phyloP scores from a whole-genome alignment of 352 stramenopile genomes.

The Globisporangium parvum region DNA sequence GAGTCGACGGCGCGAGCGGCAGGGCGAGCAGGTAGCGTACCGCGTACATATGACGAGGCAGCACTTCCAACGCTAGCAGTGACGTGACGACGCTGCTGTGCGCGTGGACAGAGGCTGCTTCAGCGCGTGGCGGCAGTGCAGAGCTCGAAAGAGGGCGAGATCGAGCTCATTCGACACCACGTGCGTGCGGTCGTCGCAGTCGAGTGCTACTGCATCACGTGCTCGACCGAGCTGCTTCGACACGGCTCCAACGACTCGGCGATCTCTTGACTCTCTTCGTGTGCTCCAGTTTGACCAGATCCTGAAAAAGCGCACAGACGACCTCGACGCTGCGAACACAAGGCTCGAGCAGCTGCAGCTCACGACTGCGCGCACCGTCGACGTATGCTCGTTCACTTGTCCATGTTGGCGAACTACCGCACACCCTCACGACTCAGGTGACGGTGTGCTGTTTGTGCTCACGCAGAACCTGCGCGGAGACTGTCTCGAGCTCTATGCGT shows the following conservation, averaged over 20 bases:
- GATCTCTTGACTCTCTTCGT: neutral
- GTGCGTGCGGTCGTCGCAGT: constrained; percentile 10
- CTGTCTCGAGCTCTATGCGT: constrained; percentile 64
- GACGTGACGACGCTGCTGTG: neutral
- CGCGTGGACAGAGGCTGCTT: constrained; percentile 24
- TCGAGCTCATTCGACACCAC: constrained; percentile 66
- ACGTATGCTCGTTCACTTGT: constrained; percentile 21
- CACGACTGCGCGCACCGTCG: constrained; percentile 28
- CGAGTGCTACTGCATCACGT: neutral
- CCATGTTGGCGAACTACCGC: neutral
- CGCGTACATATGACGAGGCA: neutral
- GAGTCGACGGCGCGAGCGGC: constrained; percentile 17
- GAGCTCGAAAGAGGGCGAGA: constrained; percentile 58
- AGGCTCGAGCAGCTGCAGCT: constrained; percentile 35
- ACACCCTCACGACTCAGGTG: neutral
- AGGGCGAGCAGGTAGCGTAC: constrained; percentile 13
- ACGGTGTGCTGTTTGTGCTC: neutral
- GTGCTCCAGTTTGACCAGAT: constrained; percentile 50
- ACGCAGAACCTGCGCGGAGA: constrained; percentile 58
- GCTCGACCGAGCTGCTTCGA: neutral
- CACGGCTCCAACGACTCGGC: no score
- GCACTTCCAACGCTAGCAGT: neutral
- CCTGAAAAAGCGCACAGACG: constrained; percentile 41
- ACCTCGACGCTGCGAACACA: constrained; percentile 26
- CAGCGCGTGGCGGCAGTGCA: constrained; percentile 52